phyloP scores from a whole-genome alignment of 2,329 filamentous ascomycete species.

The Tolypocladium amazonense region DNA sequence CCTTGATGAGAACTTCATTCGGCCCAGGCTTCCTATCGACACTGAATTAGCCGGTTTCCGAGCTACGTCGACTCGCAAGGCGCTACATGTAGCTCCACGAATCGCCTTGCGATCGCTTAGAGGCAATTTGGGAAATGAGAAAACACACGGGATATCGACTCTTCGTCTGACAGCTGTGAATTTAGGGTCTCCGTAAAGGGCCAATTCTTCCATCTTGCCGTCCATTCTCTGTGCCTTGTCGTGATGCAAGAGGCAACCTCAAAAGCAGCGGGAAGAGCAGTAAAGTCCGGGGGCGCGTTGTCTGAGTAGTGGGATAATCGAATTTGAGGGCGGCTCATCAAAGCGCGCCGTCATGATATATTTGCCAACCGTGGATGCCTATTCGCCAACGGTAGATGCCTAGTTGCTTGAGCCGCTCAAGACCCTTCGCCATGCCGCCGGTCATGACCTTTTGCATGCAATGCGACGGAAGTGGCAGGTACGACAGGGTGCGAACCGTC shows the following conservation, averaged over 20 bases:
- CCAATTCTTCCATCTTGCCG: neutral
- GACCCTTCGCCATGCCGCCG: no score
- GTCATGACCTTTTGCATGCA: no score
- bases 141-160: neutral
- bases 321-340: no score
- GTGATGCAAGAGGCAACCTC: neutral
- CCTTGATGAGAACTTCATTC: neutral
- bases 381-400: no score
- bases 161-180: neutral
- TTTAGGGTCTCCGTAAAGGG: neutral
- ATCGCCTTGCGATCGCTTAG: neutral
- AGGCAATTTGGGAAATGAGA: neutral
- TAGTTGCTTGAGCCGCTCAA: no score
- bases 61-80: neutral
- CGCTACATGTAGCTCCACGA: neutral
- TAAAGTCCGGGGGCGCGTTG: no score
- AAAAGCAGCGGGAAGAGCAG: no score
- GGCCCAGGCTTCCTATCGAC: neutral
- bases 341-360: no score
- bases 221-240: neutral
- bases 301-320: no score
- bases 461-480: no score
- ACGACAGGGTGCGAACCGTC: no score
- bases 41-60: neutral
- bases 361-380: no score